Base-by-base conservation (phyloP, 2,329 filamentous ascomycete genomes). In the Verticillium klebahnii region DNA sequence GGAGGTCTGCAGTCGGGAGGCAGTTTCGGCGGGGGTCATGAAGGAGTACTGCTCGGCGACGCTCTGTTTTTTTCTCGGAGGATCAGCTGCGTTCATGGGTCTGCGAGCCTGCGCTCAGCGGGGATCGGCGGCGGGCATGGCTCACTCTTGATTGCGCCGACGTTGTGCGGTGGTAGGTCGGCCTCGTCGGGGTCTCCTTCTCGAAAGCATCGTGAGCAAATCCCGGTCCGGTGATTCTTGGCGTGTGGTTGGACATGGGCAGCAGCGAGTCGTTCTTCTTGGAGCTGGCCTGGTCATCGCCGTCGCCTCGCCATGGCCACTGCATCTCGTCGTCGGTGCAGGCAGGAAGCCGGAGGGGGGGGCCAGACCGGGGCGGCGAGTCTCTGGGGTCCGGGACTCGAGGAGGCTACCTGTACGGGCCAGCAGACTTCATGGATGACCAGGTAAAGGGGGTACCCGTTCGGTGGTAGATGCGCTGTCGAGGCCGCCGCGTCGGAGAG, bases 1-100 rank as follows among this genome's bases (percentile, higher is more conserved):
- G n/a, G 93, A 97, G 4, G 94, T 96, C 66, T 88, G 84, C 60
- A 98, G 80, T 66, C 86, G 87, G 60, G 88, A 82, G 55, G 92
- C 93, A 12, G 91, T 89, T 75, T 97, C 90, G 71, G 89, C 82
- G 23, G 89, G 84, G n/a, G 88, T 89, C 72, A 97, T 84, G 70
- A 85, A 80, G 32, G 86, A 83, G 71, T 80, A 89, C 60, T 86
- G 81, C 62, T 88, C 85, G 61, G 87, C 86, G 55, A 84, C 73
- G 59, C 74, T 79, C 82, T 86, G 29, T 52, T 57, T 62, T 23
- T 29, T 25, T 5, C 29, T 29, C 29, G 61, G 19, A 29, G 32
- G 58, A 57, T 61, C 32, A 63, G 60, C 40, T 32, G 40, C 14
- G 12, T 40, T 6, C 15, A 9, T 11, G 2, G n/a, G 11, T 3